Conservation (phyloP, 345 rosid species). For the Cardamine resedifolia region DNA sequence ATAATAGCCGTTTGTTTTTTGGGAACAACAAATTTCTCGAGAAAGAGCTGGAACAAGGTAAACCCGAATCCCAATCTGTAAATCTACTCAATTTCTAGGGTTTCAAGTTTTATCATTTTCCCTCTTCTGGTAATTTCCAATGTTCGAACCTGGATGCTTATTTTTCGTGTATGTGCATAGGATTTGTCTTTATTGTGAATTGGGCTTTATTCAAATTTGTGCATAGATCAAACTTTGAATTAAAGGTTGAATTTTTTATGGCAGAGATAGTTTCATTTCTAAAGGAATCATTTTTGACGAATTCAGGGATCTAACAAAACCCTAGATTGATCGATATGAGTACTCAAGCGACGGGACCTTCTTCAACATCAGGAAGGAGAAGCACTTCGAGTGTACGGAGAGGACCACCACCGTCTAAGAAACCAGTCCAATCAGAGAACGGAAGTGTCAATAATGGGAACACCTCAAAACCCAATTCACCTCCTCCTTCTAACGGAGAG, state of each 20-base stretch:
- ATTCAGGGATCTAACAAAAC: conserved; percentile 3
- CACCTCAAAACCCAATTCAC: conserved; percentile 71
- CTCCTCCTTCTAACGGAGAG: conserved; percentile 56
- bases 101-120: conserved; percentile 16
- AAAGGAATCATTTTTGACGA: conserved; percentile 1
- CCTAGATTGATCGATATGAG: conserved; percentile 45
- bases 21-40: conserved; percentile 10
- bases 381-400: conserved; percentile 48
- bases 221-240: not conserved
- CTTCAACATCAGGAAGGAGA: conserved; percentile 50
- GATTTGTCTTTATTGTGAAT: conserved; percentile 5
- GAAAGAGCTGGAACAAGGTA: conserved; percentile 23
- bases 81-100: not conserved
- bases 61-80: conserved; percentile 24
- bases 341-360: conserved; percentile 54
- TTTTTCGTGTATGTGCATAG: not conserved
- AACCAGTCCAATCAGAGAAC: conserved; percentile 49
- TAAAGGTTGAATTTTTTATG: not conserved
- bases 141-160: not conserved
- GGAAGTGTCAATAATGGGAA: conserved; percentile 51
- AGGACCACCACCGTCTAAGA: conserved; percentile 52
- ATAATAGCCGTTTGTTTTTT: conserved; percentile 20
- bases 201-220: not conserved
- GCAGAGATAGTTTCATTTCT: not conserved
- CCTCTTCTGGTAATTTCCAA: not conserved